Evolutionary conservation across 2,329 filamentous ascomycete species (phyloP), one percentile per base, ranked within the genome.

Genomic region (Trichoderma arundinaceum): DNA sequence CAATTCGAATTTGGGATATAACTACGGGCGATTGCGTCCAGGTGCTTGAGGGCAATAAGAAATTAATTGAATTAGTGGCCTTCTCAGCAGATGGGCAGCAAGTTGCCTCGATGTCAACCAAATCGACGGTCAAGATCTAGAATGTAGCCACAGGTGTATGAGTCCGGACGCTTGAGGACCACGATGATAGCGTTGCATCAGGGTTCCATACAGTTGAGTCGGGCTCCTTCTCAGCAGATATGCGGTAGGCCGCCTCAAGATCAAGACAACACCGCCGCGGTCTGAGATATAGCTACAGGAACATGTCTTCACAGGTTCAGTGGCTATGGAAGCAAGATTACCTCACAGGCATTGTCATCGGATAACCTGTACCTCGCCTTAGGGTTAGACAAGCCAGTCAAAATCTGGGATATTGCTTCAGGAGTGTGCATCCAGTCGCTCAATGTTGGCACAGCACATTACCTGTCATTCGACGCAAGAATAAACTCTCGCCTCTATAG

Each of bases 381-480:
- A 9, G 33, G 6, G 7, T 54, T 1, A 15, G 2, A 38, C 32
- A n/a, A 43, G 7, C 48, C 48, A 6, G 33, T 67, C 28, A 43
- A 51, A 8, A n/a, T 68, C n/a, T 68, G 67, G 67, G n/a, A 62
- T 63, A 6, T 53, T 0, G 22, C 41, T 13, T 48, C 65, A 43
- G n/a, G 33, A 7, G 2, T 12, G 8, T 63, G 58, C 13, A 35
- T 57, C 7, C 22, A 12, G 12, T 48, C 8, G 2, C 0, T 59
- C 41, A 1, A 53, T 39, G 7, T 52, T 28, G 51, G 41, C n/a
- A 7, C 1, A 12, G 0, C 17, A 0, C 39, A 22, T 7, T 19
- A 32, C 3, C 13, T 63, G 10, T 62, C 58, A 19, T 68, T 66
- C 17, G 63, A 59, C 48, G 17, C 19, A 17, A 13, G 2, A 6